phyloP scores from a whole-genome alignment of 441 rosid species.

The Adansonia rubrostipa region DNA sequence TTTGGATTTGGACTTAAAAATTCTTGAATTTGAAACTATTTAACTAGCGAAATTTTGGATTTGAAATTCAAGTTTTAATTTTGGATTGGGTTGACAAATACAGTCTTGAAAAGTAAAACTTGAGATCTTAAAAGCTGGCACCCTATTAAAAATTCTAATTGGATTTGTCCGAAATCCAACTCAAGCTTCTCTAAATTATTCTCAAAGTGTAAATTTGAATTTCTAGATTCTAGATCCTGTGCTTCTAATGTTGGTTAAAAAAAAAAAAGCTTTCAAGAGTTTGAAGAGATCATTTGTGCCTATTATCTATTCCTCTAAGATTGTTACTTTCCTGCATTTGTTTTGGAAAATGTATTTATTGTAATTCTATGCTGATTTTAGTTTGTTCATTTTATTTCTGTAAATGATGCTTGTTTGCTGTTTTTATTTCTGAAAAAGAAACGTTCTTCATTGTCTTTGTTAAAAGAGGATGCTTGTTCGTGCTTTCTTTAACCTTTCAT shows the following conservation, averaged over 20 bases:
- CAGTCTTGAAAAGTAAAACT: background rate
- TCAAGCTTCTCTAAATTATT: slow-evolving; percentile 13
- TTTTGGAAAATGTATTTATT: background rate
- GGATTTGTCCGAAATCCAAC: background rate
- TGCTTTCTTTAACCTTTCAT: background rate
- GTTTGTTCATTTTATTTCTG: background rate
- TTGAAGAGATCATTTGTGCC: slow-evolving; percentile 12
- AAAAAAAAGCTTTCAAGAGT: background rate
- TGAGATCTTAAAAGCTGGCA: background rate
- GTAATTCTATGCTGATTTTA: background rate
- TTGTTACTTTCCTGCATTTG: background rate
- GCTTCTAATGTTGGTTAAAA: background rate
- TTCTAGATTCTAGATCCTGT: background rate
- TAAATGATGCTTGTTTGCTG: background rate
- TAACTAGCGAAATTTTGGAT: background rate
- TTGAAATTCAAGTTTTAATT: background rate
- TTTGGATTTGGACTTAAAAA: background rate
- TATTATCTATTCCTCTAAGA: background rate
- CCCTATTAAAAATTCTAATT: background rate
- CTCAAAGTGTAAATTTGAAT: background rate
- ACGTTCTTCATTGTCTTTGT: background rate
- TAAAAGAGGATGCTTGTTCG: slow-evolving; percentile 8
- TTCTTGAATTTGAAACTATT: background rate
- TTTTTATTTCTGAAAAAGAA: background rate
- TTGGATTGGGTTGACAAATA: background rate